Conservation (phyloP, 1,139 yeast species). For the Sugiyamaella pinicola region DNA sequence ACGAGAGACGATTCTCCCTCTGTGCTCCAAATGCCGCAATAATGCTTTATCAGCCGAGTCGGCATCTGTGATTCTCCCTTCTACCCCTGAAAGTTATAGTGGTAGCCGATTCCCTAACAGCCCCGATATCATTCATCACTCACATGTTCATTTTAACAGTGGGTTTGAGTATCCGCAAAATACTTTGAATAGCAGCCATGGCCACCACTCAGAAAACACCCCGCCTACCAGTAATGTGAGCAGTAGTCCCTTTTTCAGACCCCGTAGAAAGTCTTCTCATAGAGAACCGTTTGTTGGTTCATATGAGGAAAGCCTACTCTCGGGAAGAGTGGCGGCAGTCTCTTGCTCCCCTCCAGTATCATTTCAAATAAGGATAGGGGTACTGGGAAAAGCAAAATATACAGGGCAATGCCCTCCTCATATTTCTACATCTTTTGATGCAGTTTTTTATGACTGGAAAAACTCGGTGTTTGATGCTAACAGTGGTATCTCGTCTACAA, state of each 20-base stretch:
- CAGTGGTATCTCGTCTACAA: background rate
- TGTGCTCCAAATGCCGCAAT: slow-evolving; percentile 22
- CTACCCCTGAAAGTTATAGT: slow-evolving; percentile 5
- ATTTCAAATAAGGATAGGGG: slow-evolving; percentile 40
- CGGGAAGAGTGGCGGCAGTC: slow-evolving; percentile 42
- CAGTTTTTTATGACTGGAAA: slow-evolving; percentile 43
- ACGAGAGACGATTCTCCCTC: slow-evolving; percentile 7
- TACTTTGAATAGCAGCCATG: no score
- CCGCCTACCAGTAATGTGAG: background rate
- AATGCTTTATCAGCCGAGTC: slow-evolving; percentile 11
- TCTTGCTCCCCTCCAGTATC: slow-evolving; percentile 38
- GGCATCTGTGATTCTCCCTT: slow-evolving; percentile 4
- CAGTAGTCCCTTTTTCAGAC: slow-evolving; percentile 1
- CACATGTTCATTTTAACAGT: no score
- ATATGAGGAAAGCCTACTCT: slow-evolving; percentile 42
- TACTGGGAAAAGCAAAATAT: slow-evolving; percentile 32
- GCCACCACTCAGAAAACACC: background rate
- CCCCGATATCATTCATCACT: slow-evolving; percentile 4
- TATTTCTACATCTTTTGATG: slow-evolving; percentile 39
- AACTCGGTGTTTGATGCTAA: background rate
- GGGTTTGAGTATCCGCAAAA: no score
- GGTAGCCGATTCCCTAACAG: slow-evolving; percentile 5
- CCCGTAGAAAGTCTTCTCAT: slow-evolving; percentile 27
- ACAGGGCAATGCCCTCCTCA: slow-evolving; percentile 37
- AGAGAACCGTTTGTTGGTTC: slow-evolving; percentile 40